phyloP scores from a whole-genome alignment of 768 basidiomycete genomes.

The Amanita inopinata region DNA sequence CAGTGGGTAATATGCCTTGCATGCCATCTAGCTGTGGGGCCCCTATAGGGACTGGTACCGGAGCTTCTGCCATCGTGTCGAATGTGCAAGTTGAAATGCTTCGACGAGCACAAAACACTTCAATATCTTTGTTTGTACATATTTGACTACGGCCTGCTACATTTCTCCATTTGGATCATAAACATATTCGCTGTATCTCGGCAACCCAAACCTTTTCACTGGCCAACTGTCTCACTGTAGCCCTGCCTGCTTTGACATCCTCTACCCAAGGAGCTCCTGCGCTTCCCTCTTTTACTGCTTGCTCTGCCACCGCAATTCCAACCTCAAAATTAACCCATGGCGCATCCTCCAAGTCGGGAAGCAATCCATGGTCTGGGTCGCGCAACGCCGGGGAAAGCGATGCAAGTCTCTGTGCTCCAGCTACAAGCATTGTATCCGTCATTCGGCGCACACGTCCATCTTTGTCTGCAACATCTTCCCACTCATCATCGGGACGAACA shows the following conservation, averaged over 20 bases:
- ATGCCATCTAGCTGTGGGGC: conserved; percentile 19
- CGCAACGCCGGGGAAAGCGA: conserved; percentile 54
- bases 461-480: conserved; percentile 17
- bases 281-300: conserved; percentile 65
- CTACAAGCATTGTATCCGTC: conserved; percentile 84
- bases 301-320: conserved; percentile 72
- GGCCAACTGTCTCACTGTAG: conserved; percentile 41
- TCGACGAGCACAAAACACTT: neutral
- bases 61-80: conserved; percentile 15
- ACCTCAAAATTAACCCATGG: conserved; percentile 70
- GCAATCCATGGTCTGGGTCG: conserved; percentile 63
- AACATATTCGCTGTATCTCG: conserved; percentile 54
- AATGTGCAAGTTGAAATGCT: neutral
- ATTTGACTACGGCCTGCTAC: conserved; percentile 11
- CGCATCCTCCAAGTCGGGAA: conserved; percentile 72
- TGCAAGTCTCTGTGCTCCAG: conserved; percentile 67
- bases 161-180: conserved; percentile 47
- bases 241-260: conserved; percentile 7
- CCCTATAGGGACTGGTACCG: conserved; percentile 13
- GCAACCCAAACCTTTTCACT: conserved; percentile 46
- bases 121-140: neutral
- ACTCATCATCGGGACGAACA: conserved; percentile 39
- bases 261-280: conserved; percentile 45
- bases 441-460: conserved; percentile 41
- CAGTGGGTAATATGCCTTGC: conserved; percentile 22